Percentiles rank a stretch among this genome's conserved stretches.
Evolutionary conservation across 2,329 filamentous ascomycete species (phyloP).

Genomic region (Herpotrichia juniperi): DNA sequence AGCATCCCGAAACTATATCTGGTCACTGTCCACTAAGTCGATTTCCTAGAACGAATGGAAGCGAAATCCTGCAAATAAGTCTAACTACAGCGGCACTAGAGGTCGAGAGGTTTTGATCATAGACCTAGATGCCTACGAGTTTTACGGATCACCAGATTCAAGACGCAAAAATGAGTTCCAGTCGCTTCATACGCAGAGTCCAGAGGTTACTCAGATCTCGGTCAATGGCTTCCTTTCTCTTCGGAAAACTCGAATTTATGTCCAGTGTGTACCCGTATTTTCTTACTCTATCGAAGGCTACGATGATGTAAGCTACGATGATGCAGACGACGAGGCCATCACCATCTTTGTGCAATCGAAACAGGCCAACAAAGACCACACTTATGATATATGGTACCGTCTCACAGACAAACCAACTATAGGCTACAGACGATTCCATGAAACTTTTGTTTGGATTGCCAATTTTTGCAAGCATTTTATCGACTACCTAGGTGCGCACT

Average conservation of each 20-base stretch:
- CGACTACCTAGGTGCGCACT: slow-evolving; percentile 61
- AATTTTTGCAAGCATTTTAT: slow-evolving; percentile 74
- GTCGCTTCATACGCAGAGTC: slow-evolving; percentile 24
- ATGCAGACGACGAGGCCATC: slow-evolving; percentile 52
- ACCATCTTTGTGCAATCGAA: slow-evolving; percentile 70
- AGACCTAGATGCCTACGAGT: slow-evolving; percentile 32
- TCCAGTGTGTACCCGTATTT: slow-evolving; percentile 63
- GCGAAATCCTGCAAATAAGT: background rate
- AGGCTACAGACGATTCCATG: slow-evolving; percentile 68
- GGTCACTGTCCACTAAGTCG: background rate
- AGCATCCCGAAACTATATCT: background rate
- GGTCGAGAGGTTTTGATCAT: slow-evolving; percentile 3
- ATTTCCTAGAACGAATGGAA: background rate
- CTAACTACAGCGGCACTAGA: background rate
- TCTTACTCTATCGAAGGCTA: slow-evolving; percentile 72
- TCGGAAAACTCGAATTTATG: slow-evolving; percentile 53
- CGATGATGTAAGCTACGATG: slow-evolving; percentile 54
- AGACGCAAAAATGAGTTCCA: slow-evolving; percentile 16
- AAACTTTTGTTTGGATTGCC: slow-evolving; percentile 72
- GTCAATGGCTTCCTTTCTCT: slow-evolving; percentile 51
- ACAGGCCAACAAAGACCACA: slow-evolving; percentile 18
- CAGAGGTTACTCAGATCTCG: slow-evolving; percentile 21
- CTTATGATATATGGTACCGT: slow-evolving; percentile 66
- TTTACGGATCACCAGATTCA: slow-evolving; percentile 22
- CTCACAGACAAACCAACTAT: slow-evolving; percentile 58